A percentile compares a stretch with the other conserved stretches of the same genome.
These are phyloP conservation scores for Spiraea crenata DNA, from an alignment of 331 rosid genomes.

Conservation along the genomic window DNA sequence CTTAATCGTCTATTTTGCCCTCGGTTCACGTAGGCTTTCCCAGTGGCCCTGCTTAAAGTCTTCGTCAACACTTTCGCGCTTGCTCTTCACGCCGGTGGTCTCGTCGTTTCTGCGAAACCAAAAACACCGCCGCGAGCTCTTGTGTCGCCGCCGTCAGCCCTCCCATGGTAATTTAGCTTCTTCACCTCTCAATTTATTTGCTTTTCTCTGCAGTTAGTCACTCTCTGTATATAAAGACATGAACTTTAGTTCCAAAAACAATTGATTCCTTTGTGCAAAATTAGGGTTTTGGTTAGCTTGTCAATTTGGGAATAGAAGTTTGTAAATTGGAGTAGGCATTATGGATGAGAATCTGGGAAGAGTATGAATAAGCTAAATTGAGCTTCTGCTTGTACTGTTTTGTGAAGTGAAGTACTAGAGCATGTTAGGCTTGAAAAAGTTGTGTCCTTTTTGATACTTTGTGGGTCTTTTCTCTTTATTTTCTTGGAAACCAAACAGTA, in stretches of 20 bases:
- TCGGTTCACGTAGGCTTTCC: conserved; percentile 9
- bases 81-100: not conserved
- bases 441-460: not conserved
- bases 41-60: conserved; percentile 1
- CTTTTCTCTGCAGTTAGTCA: too few relatives aligned
- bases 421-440: not conserved
- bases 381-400: not conserved
- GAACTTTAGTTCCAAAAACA: not conserved
- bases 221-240: not conserved
- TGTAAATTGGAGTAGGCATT: too few relatives aligned
- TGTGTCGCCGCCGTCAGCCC: not conserved
- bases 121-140: conserved; percentile 1
- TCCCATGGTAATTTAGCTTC: conserved; percentile 22
- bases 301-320: too few relatives aligned
- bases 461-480: not conserved
- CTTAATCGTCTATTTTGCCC: conserved; percentile 4
- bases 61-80: not conserved
- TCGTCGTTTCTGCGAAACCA: conserved; percentile 17
- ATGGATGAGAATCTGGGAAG: not conserved
- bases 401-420: not conserved
- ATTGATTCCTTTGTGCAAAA: not conserved
- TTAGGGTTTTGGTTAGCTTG: not conserved
- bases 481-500: not conserved
- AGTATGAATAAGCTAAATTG: not conserved
- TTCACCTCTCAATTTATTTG: not conserved